Evolutionary conservation across 306 rosid species (phyloP).

Genomic region (Cyamopsis tetragonoloba): DNA sequence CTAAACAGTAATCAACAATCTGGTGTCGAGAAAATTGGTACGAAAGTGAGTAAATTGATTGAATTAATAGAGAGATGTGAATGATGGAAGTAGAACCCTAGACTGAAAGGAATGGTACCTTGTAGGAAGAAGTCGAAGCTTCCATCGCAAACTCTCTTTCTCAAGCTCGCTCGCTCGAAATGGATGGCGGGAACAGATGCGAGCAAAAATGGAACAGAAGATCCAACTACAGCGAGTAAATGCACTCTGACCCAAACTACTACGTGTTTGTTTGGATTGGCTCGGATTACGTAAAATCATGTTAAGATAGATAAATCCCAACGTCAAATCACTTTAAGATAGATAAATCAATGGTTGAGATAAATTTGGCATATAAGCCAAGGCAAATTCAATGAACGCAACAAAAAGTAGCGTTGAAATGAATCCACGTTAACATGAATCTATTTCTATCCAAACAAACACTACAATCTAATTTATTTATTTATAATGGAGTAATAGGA

Average conservation of each 20-base stretch:
- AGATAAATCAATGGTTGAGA: too few species aligned
- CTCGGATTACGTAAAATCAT: too few species aligned
- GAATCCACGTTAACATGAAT: too few species aligned
- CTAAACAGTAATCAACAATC: background rate
- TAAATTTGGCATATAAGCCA: too few species aligned
- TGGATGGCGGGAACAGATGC: background rate
- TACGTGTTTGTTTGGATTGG: too few species aligned
- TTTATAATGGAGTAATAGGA: too few species aligned
- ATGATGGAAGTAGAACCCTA: constrained; percentile 38
- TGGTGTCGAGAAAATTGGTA: background rate
- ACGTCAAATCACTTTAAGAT: too few species aligned
- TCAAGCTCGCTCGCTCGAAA: background rate
- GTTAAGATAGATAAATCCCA: too few species aligned
- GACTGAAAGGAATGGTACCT: constrained; percentile 26
- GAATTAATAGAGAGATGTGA: background rate
- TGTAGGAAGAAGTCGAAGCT: constrained; percentile 29
- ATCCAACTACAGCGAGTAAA: background rate
- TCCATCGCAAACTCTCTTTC: constrained; percentile 32
- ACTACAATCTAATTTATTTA: too few species aligned
- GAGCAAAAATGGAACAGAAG: background rate
- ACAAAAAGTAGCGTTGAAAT: too few species aligned
- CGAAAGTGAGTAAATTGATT: background rate
- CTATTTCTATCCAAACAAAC: too few species aligned
- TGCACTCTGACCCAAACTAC: background rate
- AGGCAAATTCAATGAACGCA: too few species aligned